Conservation (phyloP, 768 basidiomycete species). For the Suillus fuscotomentosus region DNA sequence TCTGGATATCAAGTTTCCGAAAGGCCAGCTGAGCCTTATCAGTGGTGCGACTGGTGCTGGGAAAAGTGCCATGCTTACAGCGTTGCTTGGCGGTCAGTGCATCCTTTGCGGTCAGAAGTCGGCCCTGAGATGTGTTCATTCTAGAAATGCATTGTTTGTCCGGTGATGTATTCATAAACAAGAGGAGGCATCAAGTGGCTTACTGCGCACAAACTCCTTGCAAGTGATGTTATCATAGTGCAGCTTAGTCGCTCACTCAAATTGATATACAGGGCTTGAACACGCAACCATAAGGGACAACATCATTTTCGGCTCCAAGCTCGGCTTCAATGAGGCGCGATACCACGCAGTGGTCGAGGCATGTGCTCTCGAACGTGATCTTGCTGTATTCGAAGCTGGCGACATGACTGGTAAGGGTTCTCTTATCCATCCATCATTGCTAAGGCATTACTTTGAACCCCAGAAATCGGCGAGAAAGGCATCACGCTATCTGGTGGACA, state of each 20-base stretch:
- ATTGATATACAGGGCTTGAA: slow-evolving; percentile 54
- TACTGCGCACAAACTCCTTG: slow-evolving; percentile 70
- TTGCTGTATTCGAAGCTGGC: slow-evolving; percentile 70
- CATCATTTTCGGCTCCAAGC: slow-evolving; percentile 67
- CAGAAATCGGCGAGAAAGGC: slow-evolving; percentile 73
- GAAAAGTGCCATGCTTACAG: slow-evolving; percentile 62
- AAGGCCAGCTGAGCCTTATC: slow-evolving; percentile 55
- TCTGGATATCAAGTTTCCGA: slow-evolving; percentile 56
- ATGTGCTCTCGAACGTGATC: slow-evolving; percentile 71
- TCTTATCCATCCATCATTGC: neutral
- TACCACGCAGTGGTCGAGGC: slow-evolving; percentile 70
- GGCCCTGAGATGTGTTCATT: neutral
- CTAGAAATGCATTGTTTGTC: slow-evolving; percentile 59
- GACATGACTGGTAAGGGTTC: slow-evolving; percentile 62
- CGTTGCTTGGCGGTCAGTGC: slow-evolving; percentile 62
- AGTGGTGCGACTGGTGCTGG: slow-evolving; percentile 69
- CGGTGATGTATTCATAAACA: slow-evolving; percentile 54
- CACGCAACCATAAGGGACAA: slow-evolving; percentile 82
- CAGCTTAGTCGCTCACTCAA: slow-evolving; percentile 23
- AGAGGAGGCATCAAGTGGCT: slow-evolving; percentile 58
- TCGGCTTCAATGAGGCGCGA: slow-evolving; percentile 58
- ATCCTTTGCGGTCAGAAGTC: slow-evolving; percentile 6
- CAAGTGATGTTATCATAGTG: slow-evolving; percentile 23
- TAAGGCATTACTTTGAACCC: neutral
- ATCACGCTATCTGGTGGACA: slow-evolving; percentile 76